Conservation (phyloP, 108 stramenopile genomes). For the Mediolabrus comicus region DNA sequence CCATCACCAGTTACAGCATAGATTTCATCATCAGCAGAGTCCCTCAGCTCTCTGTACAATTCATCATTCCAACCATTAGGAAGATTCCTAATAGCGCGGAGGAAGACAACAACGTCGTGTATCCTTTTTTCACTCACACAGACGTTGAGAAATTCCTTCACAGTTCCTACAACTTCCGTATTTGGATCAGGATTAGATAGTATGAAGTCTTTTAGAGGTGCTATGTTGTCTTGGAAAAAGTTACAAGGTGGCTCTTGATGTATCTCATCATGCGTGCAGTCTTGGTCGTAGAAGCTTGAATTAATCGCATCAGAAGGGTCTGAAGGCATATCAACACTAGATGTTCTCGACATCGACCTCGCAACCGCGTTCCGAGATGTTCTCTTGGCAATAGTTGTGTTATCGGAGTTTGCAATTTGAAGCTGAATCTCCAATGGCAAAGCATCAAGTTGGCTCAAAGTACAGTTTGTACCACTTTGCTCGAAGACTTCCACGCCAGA, state of each 20-base stretch:
- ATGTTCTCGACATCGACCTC: background rate
- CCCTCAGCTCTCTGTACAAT: constrained; percentile 10
- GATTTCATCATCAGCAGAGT: constrained; percentile 21
- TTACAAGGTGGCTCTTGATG: background rate
- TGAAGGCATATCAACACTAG: background rate
- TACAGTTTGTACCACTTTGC: constrained; percentile 19
- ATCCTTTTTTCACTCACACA: constrained; percentile 50
- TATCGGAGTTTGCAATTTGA: constrained; percentile 68
- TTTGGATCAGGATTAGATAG: constrained; percentile 38
- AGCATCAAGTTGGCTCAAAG: constrained; percentile 57
- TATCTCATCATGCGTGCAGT: background rate
- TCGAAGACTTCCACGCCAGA: constrained; percentile 47
- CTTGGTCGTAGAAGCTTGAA: background rate
- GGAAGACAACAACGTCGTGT: constrained; percentile 46
- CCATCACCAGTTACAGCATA: constrained; percentile 2
- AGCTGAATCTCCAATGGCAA: constrained; percentile 75
- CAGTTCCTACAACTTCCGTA: constrained; percentile 25
- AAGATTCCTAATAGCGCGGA: constrained; percentile 56
- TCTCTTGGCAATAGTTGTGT: constrained; percentile 21
- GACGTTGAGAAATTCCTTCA: constrained; percentile 49
- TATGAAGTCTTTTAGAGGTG: constrained; percentile 60
- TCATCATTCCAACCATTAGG: constrained; percentile 48
- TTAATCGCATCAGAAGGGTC: constrained; percentile 1
- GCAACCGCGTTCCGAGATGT: background rate
- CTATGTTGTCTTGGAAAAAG: constrained; percentile 57